A percentile compares a stretch with the other conserved stretches of the same genome.
Evolutionary conservation across 108 stramenopile species (phyloP).

Genomic region (Bacterosira constricta): DNA sequence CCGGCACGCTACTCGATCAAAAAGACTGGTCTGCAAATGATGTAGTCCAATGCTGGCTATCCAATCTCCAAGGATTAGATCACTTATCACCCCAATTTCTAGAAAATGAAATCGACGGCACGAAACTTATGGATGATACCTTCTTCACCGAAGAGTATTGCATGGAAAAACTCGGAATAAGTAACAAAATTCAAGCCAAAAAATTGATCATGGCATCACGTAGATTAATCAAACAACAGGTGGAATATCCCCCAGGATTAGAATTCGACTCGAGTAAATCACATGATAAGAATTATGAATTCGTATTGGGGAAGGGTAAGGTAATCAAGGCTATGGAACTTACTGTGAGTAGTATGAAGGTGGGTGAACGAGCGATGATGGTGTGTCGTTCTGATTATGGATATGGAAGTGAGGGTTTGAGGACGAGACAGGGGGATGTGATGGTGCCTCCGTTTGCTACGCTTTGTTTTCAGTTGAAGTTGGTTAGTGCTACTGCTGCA

Average conservation of each 20-base stretch:
- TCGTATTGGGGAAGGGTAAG: slow-evolving; percentile 42
- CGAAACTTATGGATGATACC: slow-evolving; percentile 38
- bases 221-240: slow-evolving; percentile 31
- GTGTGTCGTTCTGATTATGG: slow-evolving; percentile 64
- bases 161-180: slow-evolving; percentile 28
- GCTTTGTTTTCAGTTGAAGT: slow-evolving; percentile 56
- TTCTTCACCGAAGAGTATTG: slow-evolving; percentile 64
- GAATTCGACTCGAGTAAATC: slow-evolving; percentile 58
- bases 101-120: slow-evolving; percentile 45
- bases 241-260: slow-evolving; percentile 38
- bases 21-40: slow-evolving; percentile 50
- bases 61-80: slow-evolving; percentile 56
- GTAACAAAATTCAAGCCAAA: slow-evolving; percentile 62
- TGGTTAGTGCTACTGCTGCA: not conserved
- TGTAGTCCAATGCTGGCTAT: slow-evolving; percentile 64
- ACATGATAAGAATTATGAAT: slow-evolving; percentile 30
- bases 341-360: slow-evolving; percentile 47
- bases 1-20: slow-evolving; percentile 28
- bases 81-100: slow-evolving; percentile 25
- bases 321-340: slow-evolving; percentile 53
- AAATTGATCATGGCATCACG: slow-evolving; percentile 70
- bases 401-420: slow-evolving; percentile 63
- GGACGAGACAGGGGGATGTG: slow-evolving; percentile 52
- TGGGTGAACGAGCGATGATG: slow-evolving; percentile 45
- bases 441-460: slow-evolving; percentile 69